Base-by-base conservation (phyloP, 345 rosid species). In the Melastoma malabathricum region DNA sequence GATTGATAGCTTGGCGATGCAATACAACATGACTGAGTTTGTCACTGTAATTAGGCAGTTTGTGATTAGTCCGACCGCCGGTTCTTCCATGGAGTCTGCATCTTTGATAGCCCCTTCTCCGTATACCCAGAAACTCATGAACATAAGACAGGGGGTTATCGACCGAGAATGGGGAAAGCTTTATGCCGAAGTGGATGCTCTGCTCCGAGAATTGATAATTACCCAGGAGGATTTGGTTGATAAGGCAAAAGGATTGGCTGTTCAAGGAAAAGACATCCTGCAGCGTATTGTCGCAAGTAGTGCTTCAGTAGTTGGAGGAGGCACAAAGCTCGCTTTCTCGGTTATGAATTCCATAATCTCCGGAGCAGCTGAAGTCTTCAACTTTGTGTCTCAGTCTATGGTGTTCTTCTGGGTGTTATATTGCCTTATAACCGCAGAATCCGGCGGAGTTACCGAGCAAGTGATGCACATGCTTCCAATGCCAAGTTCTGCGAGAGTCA, bases 371-470 rank as follows among this genome's bases (percentile, higher is more conserved):
- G 98, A 87, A 75, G 83, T 92, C 46, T 72, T 84, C 69, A 87
- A 92, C 55, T 92, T 92, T 57, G 72, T 87, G 38, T 87, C 95
- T 25, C 95, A 84, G 66, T 59, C 69, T 0, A 78, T 92, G 75
- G 77, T 92, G 46, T 92, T 87, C 79, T 80, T 77, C 56, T 84
- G 94, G 86, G 83, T 92, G 41, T 54, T 92, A 39, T 92, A 87
- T 61, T 68, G 77, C 68, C 76, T 92, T 3, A 92, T 92, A 43
- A 87, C 98, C 15, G 83, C 98, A 6, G 90, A 87, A 23, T 84
- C 98, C 39, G 98, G 97, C 0, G 98, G 97, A 43, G 95, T 92
- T 13, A 92, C 97, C 0, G 90, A 87, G 65, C 97, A 92, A 58
- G 84, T 82, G 20, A 87, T 92, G 79, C 57, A 63, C 55, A 84